phyloP scores from a whole-genome alignment of 176 grass and related monocot species.

The Urochloa ruziziensis region DNA sequence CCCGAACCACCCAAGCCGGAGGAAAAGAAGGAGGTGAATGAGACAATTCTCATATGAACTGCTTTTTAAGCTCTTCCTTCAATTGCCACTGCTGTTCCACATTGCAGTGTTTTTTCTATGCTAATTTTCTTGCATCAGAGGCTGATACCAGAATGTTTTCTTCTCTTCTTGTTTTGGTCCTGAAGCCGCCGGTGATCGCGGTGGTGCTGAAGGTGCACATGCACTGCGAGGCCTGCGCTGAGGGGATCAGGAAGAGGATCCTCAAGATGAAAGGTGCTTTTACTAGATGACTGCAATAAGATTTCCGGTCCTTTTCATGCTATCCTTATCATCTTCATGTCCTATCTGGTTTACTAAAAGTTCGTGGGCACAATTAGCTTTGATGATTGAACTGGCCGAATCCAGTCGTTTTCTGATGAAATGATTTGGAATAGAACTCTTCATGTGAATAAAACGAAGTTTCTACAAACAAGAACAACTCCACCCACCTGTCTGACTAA shows the following conservation, averaged over 20 bases:
- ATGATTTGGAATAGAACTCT: constrained; percentile 8
- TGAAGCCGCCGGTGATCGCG: constrained; percentile 60
- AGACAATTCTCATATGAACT: not conserved
- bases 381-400: not conserved
- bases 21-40: constrained; percentile 55
- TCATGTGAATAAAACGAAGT: not conserved
- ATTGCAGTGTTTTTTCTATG: not conserved
- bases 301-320: not conserved
- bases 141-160: constrained; percentile 11
- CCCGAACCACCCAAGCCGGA: constrained; percentile 39
- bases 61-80: not conserved
- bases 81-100: not conserved
- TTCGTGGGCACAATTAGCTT: not conserved
- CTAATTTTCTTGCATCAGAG: constrained; percentile 2
- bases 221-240: constrained; percentile 86
- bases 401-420: not conserved
- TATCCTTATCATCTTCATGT: not conserved
- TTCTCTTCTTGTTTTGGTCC: not conserved
- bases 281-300: not conserved
- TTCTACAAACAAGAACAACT: constrained; percentile 10
- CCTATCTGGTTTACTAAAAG: not conserved
- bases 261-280: constrained; percentile 84
- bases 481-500: constrained; percentile 20
- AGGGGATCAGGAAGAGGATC: constrained; percentile 76
- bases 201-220: constrained; percentile 84